Conservation (phyloP, 306 rosid genomes). For the Cucurbita ficifolia region DNA sequence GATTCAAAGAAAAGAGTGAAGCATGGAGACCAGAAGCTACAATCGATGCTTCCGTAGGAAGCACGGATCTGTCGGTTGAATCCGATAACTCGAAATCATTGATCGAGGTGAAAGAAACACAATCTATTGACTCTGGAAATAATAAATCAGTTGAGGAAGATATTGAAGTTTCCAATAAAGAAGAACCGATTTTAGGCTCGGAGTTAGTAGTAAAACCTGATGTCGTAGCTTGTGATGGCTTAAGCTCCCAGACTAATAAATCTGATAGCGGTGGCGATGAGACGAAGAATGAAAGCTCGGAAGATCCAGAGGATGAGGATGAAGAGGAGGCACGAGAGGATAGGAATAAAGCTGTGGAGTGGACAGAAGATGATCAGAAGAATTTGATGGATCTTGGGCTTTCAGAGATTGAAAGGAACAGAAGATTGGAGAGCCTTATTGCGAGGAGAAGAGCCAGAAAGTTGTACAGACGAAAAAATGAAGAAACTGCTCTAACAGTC, state of each 20-base stretch:
- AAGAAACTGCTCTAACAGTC: conserved; percentile 17
- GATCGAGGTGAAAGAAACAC: neutral
- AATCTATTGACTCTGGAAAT: conserved; percentile 11
- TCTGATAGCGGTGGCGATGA: conserved; percentile 3
- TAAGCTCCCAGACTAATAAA: neutral
- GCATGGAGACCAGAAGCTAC: conserved; percentile 22
- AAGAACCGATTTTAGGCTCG: conserved; percentile 13
- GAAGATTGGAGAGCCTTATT: conserved; percentile 57
- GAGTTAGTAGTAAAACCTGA: conserved; percentile 20
- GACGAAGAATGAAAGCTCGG: conserved; percentile 10
- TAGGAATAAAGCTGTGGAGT: conserved; percentile 44
- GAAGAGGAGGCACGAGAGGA: conserved; percentile 25
- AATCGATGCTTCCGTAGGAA: neutral
- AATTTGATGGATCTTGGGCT: conserved; percentile 62
- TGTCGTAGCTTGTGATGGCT: conserved; percentile 2
- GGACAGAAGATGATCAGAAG: conserved; percentile 76
- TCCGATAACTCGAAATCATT: neutral
- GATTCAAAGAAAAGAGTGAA: conserved; percentile 17
- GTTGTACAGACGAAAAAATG: conserved; percentile 17
- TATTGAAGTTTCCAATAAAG: neutral
- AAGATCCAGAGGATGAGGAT: conserved; percentile 28
- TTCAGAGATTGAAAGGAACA: conserved; percentile 76
- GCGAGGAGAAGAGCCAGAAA: conserved; percentile 57
- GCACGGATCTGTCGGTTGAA: neutral
- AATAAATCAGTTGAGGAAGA: conserved; percentile 10